phyloP scores from a whole-genome alignment of 2,329 filamentous ascomycete genomes.

The Verticillium longisporum region DNA sequence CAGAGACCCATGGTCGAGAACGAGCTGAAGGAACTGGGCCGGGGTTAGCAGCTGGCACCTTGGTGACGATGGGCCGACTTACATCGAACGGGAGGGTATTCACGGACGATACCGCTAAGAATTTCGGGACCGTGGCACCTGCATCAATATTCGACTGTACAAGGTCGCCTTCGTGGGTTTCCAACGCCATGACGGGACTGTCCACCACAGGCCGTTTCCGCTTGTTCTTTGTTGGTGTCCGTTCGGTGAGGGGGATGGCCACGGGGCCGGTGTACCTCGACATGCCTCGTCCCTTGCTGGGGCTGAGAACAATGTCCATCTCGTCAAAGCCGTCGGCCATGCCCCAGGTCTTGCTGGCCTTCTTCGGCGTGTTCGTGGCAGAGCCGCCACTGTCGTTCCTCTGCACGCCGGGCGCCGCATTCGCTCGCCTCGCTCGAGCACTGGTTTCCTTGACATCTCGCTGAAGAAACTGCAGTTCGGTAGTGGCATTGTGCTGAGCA shows the following conservation, averaged over 20 bases:
- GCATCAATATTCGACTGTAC: slow-evolving; percentile 24
- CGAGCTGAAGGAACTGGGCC: slow-evolving; percentile 49
- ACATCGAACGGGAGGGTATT: slow-evolving; percentile 36
- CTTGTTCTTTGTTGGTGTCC: slow-evolving; percentile 62
- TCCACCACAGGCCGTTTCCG: slow-evolving; percentile 60
- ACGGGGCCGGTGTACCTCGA: slow-evolving; percentile 33
- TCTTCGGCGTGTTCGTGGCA: slow-evolving; percentile 50
- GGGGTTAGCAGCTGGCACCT: slow-evolving; percentile 13
- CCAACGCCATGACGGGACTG: slow-evolving; percentile 59
- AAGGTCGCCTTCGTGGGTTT: slow-evolving; percentile 39
- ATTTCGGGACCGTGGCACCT: background rate
- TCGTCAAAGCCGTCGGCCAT: slow-evolving; percentile 75
- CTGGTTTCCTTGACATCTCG: slow-evolving; percentile 61
- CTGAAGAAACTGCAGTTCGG: slow-evolving; percentile 66
- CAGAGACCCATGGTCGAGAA: slow-evolving; percentile 55
- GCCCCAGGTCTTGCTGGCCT: slow-evolving; percentile 45
- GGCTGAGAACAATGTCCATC: slow-evolving; percentile 47
- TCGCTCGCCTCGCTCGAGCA: slow-evolving; percentile 41
- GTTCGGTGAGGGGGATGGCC: slow-evolving; percentile 37
- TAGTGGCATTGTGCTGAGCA: slow-evolving; percentile 58
- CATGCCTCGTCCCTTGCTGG: slow-evolving; percentile 41
- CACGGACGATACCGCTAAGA: background rate
- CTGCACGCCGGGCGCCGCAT: slow-evolving; percentile 17
- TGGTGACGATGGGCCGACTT: slow-evolving; percentile 11
- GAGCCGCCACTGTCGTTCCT: slow-evolving; percentile 16